A percentile compares a stretch with the other conserved stretches of the same genome.
These are phyloP conservation scores for Spizellomyces sp. DNA, from an alignment of 192 early-diverging fungal genomes.

Conservation along the genomic window DNA sequence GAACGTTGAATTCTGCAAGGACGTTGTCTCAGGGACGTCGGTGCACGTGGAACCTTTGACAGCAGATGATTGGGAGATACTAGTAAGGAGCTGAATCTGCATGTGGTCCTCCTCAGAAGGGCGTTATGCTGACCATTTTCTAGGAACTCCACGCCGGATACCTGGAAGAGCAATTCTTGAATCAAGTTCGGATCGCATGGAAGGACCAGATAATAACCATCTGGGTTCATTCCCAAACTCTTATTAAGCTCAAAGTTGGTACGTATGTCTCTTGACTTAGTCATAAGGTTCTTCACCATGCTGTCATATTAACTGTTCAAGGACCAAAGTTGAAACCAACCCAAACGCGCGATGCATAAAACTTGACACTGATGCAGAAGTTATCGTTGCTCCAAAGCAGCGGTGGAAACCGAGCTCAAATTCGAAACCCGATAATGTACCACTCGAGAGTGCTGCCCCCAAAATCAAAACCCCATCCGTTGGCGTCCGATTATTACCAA, in stretches of 20 bases:
- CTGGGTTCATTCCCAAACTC: slow-evolving; percentile 41
- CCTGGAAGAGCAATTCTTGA: slow-evolving; percentile 49
- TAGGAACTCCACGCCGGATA: slow-evolving; percentile 50
- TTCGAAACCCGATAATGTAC: neutral
- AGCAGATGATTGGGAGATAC: slow-evolving; percentile 57
- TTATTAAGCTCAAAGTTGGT: slow-evolving; percentile 40
- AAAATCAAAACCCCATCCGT: too few relatives aligned
- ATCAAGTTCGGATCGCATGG: slow-evolving; percentile 47
- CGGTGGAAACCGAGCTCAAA: slow-evolving; percentile 18
- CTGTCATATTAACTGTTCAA: neutral
- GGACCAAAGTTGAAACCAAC: slow-evolving; percentile 29
- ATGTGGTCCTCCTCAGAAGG: neutral
- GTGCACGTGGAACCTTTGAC: slow-evolving; percentile 50
- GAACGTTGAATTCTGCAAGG: slow-evolving; percentile 20
- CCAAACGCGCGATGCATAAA: slow-evolving; percentile 31
- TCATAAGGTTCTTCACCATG: neutral
- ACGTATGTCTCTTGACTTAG: neutral
- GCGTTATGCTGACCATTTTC: neutral
- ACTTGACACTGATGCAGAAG: slow-evolving; percentile 44
- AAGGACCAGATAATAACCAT: slow-evolving; percentile 37
- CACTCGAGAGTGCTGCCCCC: too few relatives aligned
- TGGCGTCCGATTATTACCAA: slow-evolving; percentile 5
- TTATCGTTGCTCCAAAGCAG: slow-evolving; percentile 49
- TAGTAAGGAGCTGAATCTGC: slow-evolving; percentile 25
- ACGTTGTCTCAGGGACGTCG: slow-evolving; percentile 9